Base-by-base conservation (phyloP, 108 stramenopile genomes). In the Fragilariopsis cylindrus region DNA sequence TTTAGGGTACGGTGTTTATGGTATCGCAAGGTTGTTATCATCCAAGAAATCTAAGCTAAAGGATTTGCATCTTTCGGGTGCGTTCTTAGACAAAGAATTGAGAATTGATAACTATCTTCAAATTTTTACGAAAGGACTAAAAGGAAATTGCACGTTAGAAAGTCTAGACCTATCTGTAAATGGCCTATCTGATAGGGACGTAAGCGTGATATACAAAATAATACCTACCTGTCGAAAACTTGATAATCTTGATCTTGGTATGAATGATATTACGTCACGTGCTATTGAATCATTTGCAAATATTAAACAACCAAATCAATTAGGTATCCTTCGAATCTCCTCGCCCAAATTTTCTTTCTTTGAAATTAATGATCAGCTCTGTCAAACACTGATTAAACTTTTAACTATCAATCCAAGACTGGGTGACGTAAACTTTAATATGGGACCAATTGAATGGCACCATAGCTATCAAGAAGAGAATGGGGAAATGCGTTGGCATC, bases 381-480 rank as follows among this genome's bases (percentile, higher is more conserved):
- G 67, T 44, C 67, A 48, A n/a, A 50, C n/a, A 40, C 48, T 68
- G 7, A 21, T 68, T 0, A 68, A 68, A 44, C 16, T 68, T 5
- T 40, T 68, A 16, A 50, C 3, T 21, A 68, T 44, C 5, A 68
- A 68, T 52, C 49, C 67, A 5, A 48, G 49, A 30, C 39, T 68
- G 48, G 47, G 67, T 12, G 67, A 68, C 49, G 49, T 68, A 48
- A 68, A 68, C 49, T 68, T 68, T 48, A 68, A 68, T 18, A 68
- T 68, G 67, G 67, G 67, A n/a, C 67, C 48, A 3, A 48, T 68
- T 11, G 67, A 68, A 52, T 68, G 67, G 67, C 67, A 68, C 30
- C 67, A 68, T 30, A 68, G 49, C 15, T 68, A 68, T 40, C 62
- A 63, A 45, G 62, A 63, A 11, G 12, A 53, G 15, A 68, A 48